Evolutionary conservation across 2,329 filamentous ascomycete species (phyloP), one percentile per base, ranked within the genome.

Genomic region (Colletotrichum echinochloae): DNA sequence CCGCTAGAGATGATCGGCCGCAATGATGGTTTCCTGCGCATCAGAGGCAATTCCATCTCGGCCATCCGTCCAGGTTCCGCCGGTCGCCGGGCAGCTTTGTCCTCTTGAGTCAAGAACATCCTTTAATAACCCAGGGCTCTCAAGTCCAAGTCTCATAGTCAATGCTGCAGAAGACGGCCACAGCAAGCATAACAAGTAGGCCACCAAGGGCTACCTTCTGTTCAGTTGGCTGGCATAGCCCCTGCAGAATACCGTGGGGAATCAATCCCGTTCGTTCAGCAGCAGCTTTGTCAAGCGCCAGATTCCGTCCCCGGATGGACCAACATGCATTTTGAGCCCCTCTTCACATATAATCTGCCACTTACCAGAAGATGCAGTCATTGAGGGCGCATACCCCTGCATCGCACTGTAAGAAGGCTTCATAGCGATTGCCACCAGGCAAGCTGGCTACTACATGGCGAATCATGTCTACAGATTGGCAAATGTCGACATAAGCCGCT

Each of bases 391-490:
- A 0, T 82, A 78, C 51, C 81, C 81, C 7, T 81, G 80, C 68
- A 78, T 79, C 1, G 73, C 78, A 2, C 68, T 82, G 3, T 81
- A 83, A 55, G 78, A 79, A 66, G 79, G 80, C 3, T 75, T 83
- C 3, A 72, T 83, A 54, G 75, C 79, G 0, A 66, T 81, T 3
- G 76, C 79, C 2, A 70, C 73, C 1, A 74, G 74, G 33, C 59
- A 65, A 5, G 44, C 74, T 0, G 73, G 73, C 2, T 71, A 73
- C 12, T 78, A 77, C 28, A 44, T 76, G 11, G 60, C 71, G 54
- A 73, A 67, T 11, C 52, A 49, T 1, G 69, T 72, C 5, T 26
- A 48, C 1, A n/a, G 62, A 5, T 14, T 75, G 0, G 39, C 57
- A 1, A 28, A 26, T 1, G 59, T 74, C 23, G 54, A 71, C 4